Percentiles rank a stretch among this genome's conserved stretches.
These are phyloP conservation scores for Phyllosticta paracitricarpa DNA, from an alignment of 2,329 filamentous ascomycete species.

Conservation along the genomic window DNA sequence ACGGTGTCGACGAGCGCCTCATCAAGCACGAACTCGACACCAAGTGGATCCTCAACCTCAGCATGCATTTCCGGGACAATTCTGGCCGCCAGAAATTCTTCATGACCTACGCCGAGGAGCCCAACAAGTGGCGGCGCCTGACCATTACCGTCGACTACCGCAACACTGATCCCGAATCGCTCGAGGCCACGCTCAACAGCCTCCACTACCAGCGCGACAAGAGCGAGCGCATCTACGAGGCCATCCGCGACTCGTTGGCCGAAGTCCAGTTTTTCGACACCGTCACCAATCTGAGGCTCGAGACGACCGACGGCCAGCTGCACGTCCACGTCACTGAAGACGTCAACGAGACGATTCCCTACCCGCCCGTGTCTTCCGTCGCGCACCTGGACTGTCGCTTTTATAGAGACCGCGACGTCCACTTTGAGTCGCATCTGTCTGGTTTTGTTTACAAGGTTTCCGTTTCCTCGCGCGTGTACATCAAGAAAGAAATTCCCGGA, in stretches of 20 bases:
- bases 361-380: constrained; percentile 63
- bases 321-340: constrained; percentile 99
- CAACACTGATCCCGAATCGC: constrained; percentile 64
- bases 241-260: constrained; percentile 53
- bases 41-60: constrained; percentile 92
- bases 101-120: constrained; percentile 78
- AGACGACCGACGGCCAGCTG: constrained; percentile 76
- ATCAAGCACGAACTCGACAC: constrained; percentile 75
- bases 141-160: constrained; percentile 93
- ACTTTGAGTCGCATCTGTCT: constrained; percentile 86
- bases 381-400: constrained; percentile 53
- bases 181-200: constrained; percentile 72
- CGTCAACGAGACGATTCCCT: constrained; percentile 85
- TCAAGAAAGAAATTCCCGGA: constrained; percentile 97
- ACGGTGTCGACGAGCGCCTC: constrained; percentile 44
- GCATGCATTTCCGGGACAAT: constrained; percentile 94
- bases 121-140: constrained; percentile 72
- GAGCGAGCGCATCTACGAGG: constrained; percentile 9
- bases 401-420: constrained; percentile 63
- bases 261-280: constrained; percentile 95
- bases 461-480: constrained; percentile 59
- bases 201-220: constrained; percentile 85
- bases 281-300: constrained; percentile 88
- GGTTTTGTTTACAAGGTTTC: constrained; percentile 94
- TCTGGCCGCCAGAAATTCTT: constrained; percentile 96